Base-by-base conservation (phyloP, 2,329 filamentous ascomycete species). In the Fusarium sp. region DNA sequence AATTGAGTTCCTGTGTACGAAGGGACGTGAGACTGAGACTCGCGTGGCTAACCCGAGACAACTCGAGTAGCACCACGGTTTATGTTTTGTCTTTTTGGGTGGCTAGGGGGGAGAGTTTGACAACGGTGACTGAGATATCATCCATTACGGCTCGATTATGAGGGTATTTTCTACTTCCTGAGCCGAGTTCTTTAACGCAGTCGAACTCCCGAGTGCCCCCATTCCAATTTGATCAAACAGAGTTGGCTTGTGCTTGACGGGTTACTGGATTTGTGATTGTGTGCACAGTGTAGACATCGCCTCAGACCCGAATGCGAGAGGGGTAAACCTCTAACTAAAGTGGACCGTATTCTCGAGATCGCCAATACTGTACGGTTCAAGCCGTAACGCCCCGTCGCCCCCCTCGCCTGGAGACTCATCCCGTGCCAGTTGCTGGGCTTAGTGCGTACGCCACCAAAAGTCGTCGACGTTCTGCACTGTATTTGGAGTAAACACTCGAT, bases 21-120 rank as follows among this genome's bases (percentile, higher is more conserved):
- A 18, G 62, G 45, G 46, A 49, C 48, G 65, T 39, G 44, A 51
- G 56, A 57, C 54, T 70, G 58, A 66, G 65, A 68, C 68, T 63
- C 69, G 69, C 63, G 63, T 73, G 73, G 71, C 74, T 52, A 56
- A 55, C 61, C 73, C 63, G 73, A 76, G 73, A 76, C 58, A 73
- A 39, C 44, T 41, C 25, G 16, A 49, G 49, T 48, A 27, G 48
- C 41, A 45, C 48, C 38, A 42, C 31, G 39, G 42, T 58, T 29
- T 57, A 44, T 65, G 55, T 58, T 49, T 67, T 52, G 39, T 42
- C 29, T 62, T 41, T 44, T 33, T 37, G 39, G 21, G 21, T 19
- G 39, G 21, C 37, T 44, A 25, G 25, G 25, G 29, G 38, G 39
- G 12, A n/a, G 29, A 37, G 14, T 23, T 61, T 21, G 14, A n/a